A percentile compares a stretch with the other conserved stretches of the same genome.
phyloP scores from a whole-genome alignment of 257 asterid genomes.

The Ilex aquifolium region DNA sequence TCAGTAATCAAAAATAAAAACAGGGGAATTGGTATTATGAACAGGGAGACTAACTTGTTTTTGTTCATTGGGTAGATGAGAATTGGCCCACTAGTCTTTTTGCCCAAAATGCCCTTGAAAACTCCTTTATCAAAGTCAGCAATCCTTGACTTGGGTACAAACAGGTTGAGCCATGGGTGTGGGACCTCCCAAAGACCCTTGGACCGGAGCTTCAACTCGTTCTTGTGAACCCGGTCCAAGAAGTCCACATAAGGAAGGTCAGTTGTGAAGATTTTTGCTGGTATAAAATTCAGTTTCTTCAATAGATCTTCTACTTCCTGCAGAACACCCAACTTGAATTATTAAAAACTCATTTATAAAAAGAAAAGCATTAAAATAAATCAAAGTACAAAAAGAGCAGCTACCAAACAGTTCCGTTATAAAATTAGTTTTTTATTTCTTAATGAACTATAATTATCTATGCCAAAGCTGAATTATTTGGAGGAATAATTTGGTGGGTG shows the following conservation, averaged over 20 bases:
- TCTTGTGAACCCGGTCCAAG: conserved; percentile 84
- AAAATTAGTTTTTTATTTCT: too few species aligned
- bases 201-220: conserved; percentile 63
- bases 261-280: conserved; percentile 51
- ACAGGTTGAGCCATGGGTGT: conserved; percentile 84
- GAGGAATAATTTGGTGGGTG: background rate
- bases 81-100: conserved; percentile 74
- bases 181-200: conserved; percentile 85
- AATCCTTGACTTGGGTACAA: conserved; percentile 70
- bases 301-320: conserved; percentile 56
- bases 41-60: conserved; percentile 47
- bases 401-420: too few species aligned
- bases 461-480: background rate
- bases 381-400: too few species aligned
- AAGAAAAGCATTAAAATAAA: too few species aligned
- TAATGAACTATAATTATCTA: too few species aligned
- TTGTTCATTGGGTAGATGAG: conserved; percentile 81
- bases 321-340: background rate
- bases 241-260: conserved; percentile 69
- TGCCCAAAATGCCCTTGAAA: conserved; percentile 70
- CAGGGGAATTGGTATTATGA: too few species aligned
- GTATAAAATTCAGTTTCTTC: conserved; percentile 46
- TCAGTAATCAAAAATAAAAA: too few species aligned
- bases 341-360: too few species aligned
- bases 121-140: conserved; percentile 63